Evolutionary conservation across 345 rosid species (phyloP).

Genomic region (Pistacia atlantica): DNA sequence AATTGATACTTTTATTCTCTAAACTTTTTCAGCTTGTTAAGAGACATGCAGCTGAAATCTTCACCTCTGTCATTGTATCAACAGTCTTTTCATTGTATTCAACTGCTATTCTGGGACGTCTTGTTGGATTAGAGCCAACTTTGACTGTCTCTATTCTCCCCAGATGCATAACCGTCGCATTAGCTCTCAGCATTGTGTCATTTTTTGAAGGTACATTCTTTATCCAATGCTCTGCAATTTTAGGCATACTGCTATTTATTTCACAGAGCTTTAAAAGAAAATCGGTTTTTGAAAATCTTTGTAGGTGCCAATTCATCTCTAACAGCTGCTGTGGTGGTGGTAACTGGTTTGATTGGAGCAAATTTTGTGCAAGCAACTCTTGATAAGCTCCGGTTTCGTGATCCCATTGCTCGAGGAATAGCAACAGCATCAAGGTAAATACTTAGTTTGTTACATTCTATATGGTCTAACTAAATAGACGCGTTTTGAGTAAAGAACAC

Average conservation of each 20-base stretch:
- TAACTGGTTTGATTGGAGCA: conserved; percentile 89
- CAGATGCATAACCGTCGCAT: conserved; percentile 89
- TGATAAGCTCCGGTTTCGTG: conserved; percentile 65
- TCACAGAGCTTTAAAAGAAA: not conserved
- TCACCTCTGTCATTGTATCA: conserved; percentile 75
- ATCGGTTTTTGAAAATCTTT: conserved; percentile 16
- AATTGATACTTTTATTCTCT: conserved; percentile 4
- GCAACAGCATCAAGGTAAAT: conserved; percentile 91
- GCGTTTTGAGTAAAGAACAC: no score
- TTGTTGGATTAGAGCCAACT: conserved; percentile 68
- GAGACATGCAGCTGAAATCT: conserved; percentile 95
- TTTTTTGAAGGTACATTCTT: conserved; percentile 68
- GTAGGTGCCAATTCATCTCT: conserved; percentile 86
- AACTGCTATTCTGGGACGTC: conserved; percentile 83
- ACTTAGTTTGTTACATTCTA: not conserved
- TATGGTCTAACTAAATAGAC: no score
- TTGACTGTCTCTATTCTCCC: conserved; percentile 86
- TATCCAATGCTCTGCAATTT: not conserved
- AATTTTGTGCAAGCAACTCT: conserved; percentile 85
- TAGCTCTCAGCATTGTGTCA: conserved; percentile 95
- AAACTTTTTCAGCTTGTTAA: conserved; percentile 75
- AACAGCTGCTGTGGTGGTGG: conserved; percentile 94
- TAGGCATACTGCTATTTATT: not conserved
- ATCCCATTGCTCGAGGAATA: conserved; percentile 90
- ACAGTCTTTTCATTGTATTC: conserved; percentile 91